Base-by-base conservation (phyloP, 2,329 filamentous ascomycete species). In the Fusarium liriodendri region DNA sequence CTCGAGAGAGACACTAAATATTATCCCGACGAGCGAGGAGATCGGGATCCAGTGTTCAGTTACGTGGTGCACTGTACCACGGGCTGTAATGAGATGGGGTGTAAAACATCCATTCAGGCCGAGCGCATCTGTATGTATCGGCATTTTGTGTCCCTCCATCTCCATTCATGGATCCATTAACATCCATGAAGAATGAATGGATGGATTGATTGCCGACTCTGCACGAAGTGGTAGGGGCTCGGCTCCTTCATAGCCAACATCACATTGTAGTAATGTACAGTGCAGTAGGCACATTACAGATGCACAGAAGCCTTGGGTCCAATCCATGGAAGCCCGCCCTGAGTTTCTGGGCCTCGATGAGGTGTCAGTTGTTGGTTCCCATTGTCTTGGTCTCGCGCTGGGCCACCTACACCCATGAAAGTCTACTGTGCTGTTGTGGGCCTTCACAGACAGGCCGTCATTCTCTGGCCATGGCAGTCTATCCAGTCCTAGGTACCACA, bases 1-100 rank as follows among this genome's bases (percentile, higher is more conserved):
- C 70, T 70, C 33, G 58, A 50, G 66, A 61, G 58, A 70, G 66
- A 73, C 62, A 71, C 54, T 63, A 47, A 63, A 73, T 52, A 32
- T 52, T 67, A 57, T 62, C 63, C 63, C 63, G 63, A 66, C 6
- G 27, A 32, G 47, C 13, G 11, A 52, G 47, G 27, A 57, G 52
- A 57, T 57, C 29, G 40, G 52, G 52, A 18, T 22, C 32, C 54
- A 22, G 54, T 22, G 32, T 20, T 57, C 54, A 57, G 35, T 57
- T 57, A 57, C 27, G 47, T 13, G 27, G 18, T 52, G 47, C 57
- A 20, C 57, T 42, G 54, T 64, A 42, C 18, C 60, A 54, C 60
- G 18, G 25, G 58, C 14, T 62, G 54, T 13, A 40, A 58, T 58
- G 32, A 40, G 22, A 40, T 22, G 32, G 32, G 18, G 45, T 35